phyloP scores from a whole-genome alignment of 441 rosid genomes.

The Melastoma candidum region DNA sequence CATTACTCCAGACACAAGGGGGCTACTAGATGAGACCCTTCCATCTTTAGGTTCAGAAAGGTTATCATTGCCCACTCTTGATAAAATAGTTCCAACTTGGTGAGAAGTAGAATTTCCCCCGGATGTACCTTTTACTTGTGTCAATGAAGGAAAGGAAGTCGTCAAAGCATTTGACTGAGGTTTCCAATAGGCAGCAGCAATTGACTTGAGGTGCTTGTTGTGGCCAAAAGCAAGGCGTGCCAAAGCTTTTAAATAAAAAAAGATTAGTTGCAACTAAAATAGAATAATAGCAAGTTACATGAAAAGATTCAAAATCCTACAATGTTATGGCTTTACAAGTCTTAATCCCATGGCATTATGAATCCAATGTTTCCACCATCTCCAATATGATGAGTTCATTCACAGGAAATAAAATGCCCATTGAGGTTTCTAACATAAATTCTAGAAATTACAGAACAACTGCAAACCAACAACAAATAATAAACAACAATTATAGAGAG shows the following conservation, averaged over 20 bases:
- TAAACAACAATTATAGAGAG: too few species aligned
- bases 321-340: too few species aligned
- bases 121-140: conserved; percentile 59
- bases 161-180: conserved; percentile 75
- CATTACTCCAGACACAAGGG: conserved; percentile 81
- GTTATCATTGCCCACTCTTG: conserved; percentile 67
- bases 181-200: conserved; percentile 86
- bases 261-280: background rate
- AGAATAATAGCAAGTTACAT: background rate
- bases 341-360: too few species aligned
- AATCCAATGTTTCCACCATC: too few species aligned
- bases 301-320: background rate
- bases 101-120: conserved; percentile 37
- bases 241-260: conserved; percentile 46
- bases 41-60: conserved; percentile 56
- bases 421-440: too few species aligned
- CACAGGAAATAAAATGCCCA: too few species aligned
- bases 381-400: too few species aligned
- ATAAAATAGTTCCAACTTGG: conserved; percentile 31
- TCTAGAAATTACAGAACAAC: too few species aligned
- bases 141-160: conserved; percentile 73
- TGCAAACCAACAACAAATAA: too few species aligned
- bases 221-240: conserved; percentile 97
- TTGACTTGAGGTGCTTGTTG: conserved; percentile 81
- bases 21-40: conserved; percentile 80